A percentile compares a stretch with the other conserved stretches of the same genome.
Evolutionary conservation across 495 filamentous ascomycete species (phyloP).

Genomic region (Penicillium odoratum): DNA sequence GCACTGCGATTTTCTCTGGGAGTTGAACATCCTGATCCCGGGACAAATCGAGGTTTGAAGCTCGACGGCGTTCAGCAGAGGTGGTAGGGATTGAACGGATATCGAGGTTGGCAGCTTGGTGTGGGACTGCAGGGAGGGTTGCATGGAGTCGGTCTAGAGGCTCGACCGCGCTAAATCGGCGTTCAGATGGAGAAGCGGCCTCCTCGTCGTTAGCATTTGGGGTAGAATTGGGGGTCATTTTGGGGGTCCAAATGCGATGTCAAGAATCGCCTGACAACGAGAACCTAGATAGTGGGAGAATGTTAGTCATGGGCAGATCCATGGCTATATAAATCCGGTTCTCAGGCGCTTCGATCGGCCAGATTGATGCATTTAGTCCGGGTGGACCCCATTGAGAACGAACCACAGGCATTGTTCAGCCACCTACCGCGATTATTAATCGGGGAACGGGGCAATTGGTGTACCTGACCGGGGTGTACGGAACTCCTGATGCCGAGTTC

Average conservation of each 20-base stretch:
- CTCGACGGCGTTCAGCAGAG: constrained; percentile 19
- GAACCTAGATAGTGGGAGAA: constrained; percentile 5
- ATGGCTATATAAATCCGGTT: constrained; percentile 15
- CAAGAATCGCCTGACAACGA: background rate
- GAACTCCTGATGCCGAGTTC: background rate
- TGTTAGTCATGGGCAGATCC: constrained; percentile 7
- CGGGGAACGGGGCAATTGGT: constrained; percentile 13
- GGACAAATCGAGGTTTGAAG: constrained; percentile 20
- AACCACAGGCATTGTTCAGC: constrained; percentile 16
- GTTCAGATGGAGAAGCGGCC: background rate
- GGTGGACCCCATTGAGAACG: constrained; percentile 3
- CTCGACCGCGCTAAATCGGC: constrained; percentile 23
- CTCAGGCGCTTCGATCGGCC: constrained; percentile 6
- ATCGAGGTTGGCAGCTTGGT: constrained; percentile 8
- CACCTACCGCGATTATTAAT: constrained; percentile 25
- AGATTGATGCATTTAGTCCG: constrained; percentile 7
- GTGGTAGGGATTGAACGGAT: constrained; percentile 18
- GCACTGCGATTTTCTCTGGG: constrained; percentile 23
- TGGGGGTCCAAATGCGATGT: background rate
- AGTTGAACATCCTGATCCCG: constrained; percentile 29
- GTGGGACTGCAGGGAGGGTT: constrained; percentile 7
- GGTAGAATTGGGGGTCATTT: background rate
- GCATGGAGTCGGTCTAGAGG: constrained; percentile 16
- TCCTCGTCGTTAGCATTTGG: background rate
- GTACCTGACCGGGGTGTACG: background rate